A percentile compares a stretch with the other conserved stretches of the same genome.
phyloP scores from a whole-genome alignment of 2,329 filamentous ascomycete genomes.

The Fusarium sp. region DNA sequence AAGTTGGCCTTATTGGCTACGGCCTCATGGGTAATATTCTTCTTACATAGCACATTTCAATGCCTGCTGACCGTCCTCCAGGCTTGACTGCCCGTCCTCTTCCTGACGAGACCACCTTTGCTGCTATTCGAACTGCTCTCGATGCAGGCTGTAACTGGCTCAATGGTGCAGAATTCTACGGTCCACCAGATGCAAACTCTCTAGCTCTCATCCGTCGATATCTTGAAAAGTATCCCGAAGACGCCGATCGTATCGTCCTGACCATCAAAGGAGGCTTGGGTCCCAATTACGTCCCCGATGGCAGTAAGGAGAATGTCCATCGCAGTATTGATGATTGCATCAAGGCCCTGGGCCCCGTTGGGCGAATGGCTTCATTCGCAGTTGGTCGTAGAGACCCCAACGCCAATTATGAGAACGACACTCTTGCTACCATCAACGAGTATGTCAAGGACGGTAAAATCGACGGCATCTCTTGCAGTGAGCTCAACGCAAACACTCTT shows the following conservation, averaged over 20 bases:
- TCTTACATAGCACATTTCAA: slow-evolving; percentile 35
- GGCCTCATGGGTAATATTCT: slow-evolving; percentile 44
- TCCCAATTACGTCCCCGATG: slow-evolving; percentile 55
- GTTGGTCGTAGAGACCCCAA: slow-evolving; percentile 66
- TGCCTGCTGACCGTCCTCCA: slow-evolving; percentile 19
- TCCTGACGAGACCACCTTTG: slow-evolving; percentile 57
- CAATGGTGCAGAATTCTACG: slow-evolving; percentile 74
- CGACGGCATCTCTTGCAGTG: slow-evolving; percentile 61
- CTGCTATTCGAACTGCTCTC: slow-evolving; percentile 65
- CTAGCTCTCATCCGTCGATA: slow-evolving; percentile 70
- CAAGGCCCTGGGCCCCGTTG: slow-evolving; percentile 51
- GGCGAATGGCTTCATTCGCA: slow-evolving; percentile 69
- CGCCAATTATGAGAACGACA: slow-evolving; percentile 59
- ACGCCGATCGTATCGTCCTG: slow-evolving; percentile 69
- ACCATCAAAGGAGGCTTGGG: slow-evolving; percentile 69
- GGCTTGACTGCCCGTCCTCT: slow-evolving; percentile 38
- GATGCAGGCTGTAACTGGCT: slow-evolving; percentile 58
- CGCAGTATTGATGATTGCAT: slow-evolving; percentile 67
- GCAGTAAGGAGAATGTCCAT: slow-evolving; percentile 63
- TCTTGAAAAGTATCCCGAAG: slow-evolving; percentile 69
- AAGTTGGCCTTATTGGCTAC: slow-evolving; percentile 43
- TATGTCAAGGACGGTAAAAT: slow-evolving; percentile 61
- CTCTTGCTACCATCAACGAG: slow-evolving; percentile 58
- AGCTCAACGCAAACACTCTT: slow-evolving; percentile 60
- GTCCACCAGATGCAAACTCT: slow-evolving; percentile 63